A percentile compares a stretch with the other conserved stretches of the same genome.
phyloP scores from a whole-genome alignment of 257 asterid species.

The Gynochthodes officinalis region DNA sequence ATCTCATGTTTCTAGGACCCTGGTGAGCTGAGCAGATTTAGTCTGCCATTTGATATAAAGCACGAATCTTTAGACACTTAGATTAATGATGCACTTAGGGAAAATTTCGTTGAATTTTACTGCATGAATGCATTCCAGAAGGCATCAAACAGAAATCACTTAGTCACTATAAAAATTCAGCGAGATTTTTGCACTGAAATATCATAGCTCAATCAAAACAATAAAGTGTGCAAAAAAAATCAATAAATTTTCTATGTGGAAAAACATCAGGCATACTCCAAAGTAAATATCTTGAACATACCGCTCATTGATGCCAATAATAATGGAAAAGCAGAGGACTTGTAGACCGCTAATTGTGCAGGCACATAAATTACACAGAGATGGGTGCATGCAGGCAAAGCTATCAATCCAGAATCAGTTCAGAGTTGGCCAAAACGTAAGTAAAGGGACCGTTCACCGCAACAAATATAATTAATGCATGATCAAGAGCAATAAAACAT shows the following conservation, averaged over 20 bases:
- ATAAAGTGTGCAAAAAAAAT: too few relatives aligned
- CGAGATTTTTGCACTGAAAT: too few relatives aligned
- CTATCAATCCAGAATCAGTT: conserved; percentile 5
- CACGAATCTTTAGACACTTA: background rate
- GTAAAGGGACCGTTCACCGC: background rate
- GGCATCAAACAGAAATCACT: too few relatives aligned
- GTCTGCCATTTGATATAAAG: background rate
- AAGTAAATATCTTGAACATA: background rate
- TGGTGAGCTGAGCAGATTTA: background rate
- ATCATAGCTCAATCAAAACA: too few relatives aligned
- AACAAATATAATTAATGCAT: background rate
- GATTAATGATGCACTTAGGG: too few relatives aligned
- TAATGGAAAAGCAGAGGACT: background rate
- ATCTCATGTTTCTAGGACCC: background rate
- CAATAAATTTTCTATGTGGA: too few relatives aligned
- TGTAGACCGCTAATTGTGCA: conserved; percentile 5
- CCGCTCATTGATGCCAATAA: background rate
- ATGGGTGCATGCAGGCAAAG: too few relatives aligned
- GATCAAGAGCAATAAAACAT: background rate
- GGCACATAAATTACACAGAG: background rate
- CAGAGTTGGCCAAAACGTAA: conserved; percentile 9
- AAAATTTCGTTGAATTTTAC: too few relatives aligned
- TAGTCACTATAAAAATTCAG: too few relatives aligned
- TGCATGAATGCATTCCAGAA: too few relatives aligned
- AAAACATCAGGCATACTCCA: background rate